A percentile compares a stretch with the other conserved stretches of the same genome.
Evolutionary conservation across 805 yeast genomes (phyloP).

Genomic region (Ogataea glucozyma): DNA sequence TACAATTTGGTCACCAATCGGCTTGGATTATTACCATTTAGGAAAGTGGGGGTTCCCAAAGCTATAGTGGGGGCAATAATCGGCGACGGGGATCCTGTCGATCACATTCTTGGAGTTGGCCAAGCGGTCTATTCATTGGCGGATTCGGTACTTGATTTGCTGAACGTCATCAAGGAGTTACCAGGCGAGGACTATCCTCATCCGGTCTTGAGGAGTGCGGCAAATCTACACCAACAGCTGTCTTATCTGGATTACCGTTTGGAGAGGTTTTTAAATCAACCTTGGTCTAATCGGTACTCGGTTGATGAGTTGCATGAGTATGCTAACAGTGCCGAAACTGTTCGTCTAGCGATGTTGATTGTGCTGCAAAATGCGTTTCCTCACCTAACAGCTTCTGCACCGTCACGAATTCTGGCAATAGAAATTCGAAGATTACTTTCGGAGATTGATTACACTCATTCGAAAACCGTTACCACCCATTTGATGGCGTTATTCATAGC

Average conservation of each 20-base stretch:
- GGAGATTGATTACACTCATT: conserved; percentile 9
- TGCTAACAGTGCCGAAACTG: conserved; percentile 16
- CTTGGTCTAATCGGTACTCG: conserved; percentile 1
- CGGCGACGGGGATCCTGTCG: conserved; percentile 25
- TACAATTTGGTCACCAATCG: conserved; percentile 23
- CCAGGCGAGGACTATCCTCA: conserved; percentile 11
- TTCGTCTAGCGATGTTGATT: conserved; percentile 13
- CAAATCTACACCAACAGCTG: conserved; percentile 10
- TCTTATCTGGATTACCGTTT: conserved; percentile 5
- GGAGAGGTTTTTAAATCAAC: background rate
- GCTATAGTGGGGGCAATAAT: too few relatives aligned
- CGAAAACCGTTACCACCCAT: conserved; percentile 18
- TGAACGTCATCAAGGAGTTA: conserved; percentile 11
- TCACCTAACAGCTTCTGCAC: conserved; percentile 1
- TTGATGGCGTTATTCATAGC: conserved; percentile 21
- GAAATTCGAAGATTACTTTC: conserved; percentile 9
- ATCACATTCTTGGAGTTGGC: conserved; percentile 25
- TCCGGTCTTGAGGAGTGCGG: conserved; percentile 8
- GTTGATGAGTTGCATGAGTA: conserved; percentile 14
- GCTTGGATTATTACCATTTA: conserved; percentile 10
- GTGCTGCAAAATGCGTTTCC: conserved; percentile 22
- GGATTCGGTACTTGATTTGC: conserved; percentile 19
- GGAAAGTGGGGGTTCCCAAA: too few relatives aligned
- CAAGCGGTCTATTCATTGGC: conserved; percentile 15
- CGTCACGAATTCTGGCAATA: conserved; percentile 9